These are phyloP conservation scores for Fusarium devonianum DNA, from an alignment of 2,329 filamentous ascomycete genomes.

Conservation along the genomic window DNA sequence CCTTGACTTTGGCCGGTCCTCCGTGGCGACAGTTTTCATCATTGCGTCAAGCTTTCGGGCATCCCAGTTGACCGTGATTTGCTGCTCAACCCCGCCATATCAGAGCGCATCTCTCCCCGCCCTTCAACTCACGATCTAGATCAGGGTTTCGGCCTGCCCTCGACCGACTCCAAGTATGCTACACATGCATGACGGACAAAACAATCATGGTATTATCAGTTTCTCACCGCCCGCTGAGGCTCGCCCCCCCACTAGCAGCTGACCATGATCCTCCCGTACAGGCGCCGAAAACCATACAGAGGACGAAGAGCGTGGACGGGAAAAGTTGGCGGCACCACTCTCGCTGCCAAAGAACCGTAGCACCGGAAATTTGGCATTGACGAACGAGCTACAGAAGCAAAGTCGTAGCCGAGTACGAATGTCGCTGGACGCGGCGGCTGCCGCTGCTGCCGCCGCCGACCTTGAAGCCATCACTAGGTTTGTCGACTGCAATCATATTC, in stretches of 20 bases:
- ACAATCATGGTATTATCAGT: conserved; percentile 49
- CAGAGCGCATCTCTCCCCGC: conserved; percentile 24
- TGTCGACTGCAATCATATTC: conserved; percentile 39
- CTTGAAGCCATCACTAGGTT: conserved; percentile 79
- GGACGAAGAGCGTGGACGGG: conserved; percentile 52
- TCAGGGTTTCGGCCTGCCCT: conserved; percentile 31
- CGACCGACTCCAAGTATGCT: conserved; percentile 51
- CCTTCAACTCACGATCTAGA: conserved; percentile 28
- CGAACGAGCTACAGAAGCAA: conserved; percentile 52
- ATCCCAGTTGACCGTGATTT: conserved; percentile 38
- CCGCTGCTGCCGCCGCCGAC: conserved; percentile 63
- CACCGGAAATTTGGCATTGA: conserved; percentile 65
- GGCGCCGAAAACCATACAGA: conserved; percentile 45
- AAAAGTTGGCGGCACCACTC: conserved; percentile 55
- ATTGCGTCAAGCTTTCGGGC: conserved; percentile 21
- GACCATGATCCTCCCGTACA: conserved; percentile 34
- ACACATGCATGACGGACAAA: conserved; percentile 53
- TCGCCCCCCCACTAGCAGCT: conserved; percentile 29
- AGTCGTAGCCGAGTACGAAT: conserved; percentile 72
- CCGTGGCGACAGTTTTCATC: conserved; percentile 22
- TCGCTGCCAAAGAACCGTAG: conserved; percentile 70
- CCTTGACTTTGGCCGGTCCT: conserved; percentile 16
- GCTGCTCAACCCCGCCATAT: conserved; percentile 40
- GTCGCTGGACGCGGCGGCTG: conserved; percentile 78
- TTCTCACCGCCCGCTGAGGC: conserved; percentile 8